These are phyloP conservation scores for Epichloe coenophiala DNA, from an alignment of 2,329 filamentous ascomycete genomes.

Conservation along the genomic window DNA sequence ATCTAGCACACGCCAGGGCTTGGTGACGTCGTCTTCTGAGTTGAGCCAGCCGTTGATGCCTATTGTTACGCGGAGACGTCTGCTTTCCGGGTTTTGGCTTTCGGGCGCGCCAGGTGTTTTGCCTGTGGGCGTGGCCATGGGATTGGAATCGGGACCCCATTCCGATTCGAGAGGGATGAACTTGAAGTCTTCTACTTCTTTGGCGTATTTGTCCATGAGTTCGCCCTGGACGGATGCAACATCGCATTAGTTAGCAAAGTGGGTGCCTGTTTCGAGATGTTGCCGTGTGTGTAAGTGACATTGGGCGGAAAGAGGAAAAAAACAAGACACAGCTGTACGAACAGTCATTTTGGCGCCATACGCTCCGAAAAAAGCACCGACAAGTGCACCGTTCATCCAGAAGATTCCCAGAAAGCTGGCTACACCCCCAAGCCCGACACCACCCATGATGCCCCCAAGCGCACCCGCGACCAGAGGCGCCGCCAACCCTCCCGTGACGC, in stretches of 20 bases:
- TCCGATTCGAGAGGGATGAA: constrained; percentile 59
- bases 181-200: constrained; percentile 67
- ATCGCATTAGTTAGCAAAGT: background rate
- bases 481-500: constrained; percentile 80
- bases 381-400: constrained; percentile 72
- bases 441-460: constrained; percentile 72
- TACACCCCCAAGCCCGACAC: constrained; percentile 71
- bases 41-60: constrained; percentile 81
- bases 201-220: constrained; percentile 79
- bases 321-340: constrained; percentile 7
- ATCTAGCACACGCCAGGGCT: constrained; percentile 66
- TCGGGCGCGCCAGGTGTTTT: background rate
- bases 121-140: background rate
- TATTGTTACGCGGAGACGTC: constrained; percentile 64
- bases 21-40: constrained; percentile 58
- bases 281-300: background rate
- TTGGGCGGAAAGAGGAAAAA: too few species aligned
- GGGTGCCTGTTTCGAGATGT: background rate
- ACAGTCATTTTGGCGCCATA: constrained; percentile 66
- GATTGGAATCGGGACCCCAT: constrained; percentile 17
- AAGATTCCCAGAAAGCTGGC: constrained; percentile 77
- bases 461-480: constrained; percentile 79
- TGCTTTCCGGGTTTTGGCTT: constrained; percentile 15
- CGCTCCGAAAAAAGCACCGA: constrained; percentile 78
- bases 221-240: constrained; percentile 35